Evolutionary conservation across 2,329 filamentous ascomycete species (phyloP).

Genomic region (Epichloe sp.): DNA sequence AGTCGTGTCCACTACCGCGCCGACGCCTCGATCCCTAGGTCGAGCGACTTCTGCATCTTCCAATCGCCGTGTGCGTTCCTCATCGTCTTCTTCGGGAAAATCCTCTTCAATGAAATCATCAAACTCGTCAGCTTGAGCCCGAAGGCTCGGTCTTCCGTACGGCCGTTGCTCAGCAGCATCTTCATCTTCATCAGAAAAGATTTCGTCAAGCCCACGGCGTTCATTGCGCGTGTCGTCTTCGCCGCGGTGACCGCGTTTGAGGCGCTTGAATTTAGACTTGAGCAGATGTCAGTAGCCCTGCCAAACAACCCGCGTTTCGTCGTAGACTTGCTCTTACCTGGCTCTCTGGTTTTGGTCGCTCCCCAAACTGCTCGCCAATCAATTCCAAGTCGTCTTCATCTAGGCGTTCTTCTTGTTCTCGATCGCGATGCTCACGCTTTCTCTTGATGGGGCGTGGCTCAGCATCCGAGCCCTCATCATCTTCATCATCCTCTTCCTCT

Average conservation of each 20-base stretch:
- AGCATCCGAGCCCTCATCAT: slow-evolving; percentile 37
- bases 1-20: slow-evolving; percentile 61
- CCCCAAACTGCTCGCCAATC: slow-evolving; percentile 71
- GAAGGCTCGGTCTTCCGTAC: slow-evolving; percentile 39
- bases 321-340: slow-evolving; percentile 41
- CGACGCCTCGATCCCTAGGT: slow-evolving; percentile 57
- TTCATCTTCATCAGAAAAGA: slow-evolving; percentile 93
- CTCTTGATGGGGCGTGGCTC: slow-evolving; percentile 47
- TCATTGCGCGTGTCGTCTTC: slow-evolving; percentile 52
- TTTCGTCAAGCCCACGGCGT: slow-evolving; percentile 69
- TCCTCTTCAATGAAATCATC: slow-evolving; percentile 97
- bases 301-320: not conserved
- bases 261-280: slow-evolving; percentile 85
- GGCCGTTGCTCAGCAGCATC: slow-evolving; percentile 44
- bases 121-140: slow-evolving; percentile 63
- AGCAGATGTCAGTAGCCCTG: not conserved
- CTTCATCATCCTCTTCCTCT: slow-evolving; percentile 54
- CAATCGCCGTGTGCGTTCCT: slow-evolving; percentile 58
- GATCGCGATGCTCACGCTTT: slow-evolving; percentile 64
- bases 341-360: slow-evolving; percentile 44
- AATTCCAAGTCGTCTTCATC: slow-evolving; percentile 95
- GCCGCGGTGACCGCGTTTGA: slow-evolving; percentile 80
- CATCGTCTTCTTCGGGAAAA: slow-evolving; percentile 78
- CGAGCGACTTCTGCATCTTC: slow-evolving; percentile 85
- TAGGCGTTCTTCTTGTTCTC: slow-evolving; percentile 74